Evolutionary conservation across 495 filamentous ascomycete species (phyloP).

Genomic region (Penicillium nucicola): DNA sequence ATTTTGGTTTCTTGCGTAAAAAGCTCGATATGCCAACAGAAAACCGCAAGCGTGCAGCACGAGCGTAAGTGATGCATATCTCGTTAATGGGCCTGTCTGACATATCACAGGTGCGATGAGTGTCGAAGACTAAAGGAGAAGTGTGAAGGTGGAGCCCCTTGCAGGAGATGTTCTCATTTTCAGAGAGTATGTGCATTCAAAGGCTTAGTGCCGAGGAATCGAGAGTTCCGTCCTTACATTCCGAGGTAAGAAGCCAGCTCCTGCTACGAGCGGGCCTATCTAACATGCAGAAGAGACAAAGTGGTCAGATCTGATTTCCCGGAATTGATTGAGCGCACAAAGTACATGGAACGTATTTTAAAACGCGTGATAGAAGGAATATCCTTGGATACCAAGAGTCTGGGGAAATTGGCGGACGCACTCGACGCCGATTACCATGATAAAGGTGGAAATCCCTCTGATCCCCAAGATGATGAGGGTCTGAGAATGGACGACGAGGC

Average conservation of each 20-base stretch:
- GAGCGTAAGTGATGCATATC: neutral
- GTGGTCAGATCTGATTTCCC: constrained; percentile 12
- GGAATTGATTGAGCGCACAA: constrained; percentile 19
- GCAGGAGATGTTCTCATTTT: constrained; percentile 27
- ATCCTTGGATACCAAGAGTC: constrained; percentile 17
- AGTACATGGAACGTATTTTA: constrained; percentile 28
- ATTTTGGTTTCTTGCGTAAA: no score
- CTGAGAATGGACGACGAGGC: constrained; percentile 22
- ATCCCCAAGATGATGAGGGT: constrained; percentile 15
- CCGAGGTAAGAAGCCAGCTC: constrained; percentile 5
- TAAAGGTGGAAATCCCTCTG: constrained; percentile 1
- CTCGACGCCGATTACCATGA: constrained; percentile 9
- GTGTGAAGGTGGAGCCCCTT: constrained; percentile 32
- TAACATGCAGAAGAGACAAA: constrained; percentile 8
- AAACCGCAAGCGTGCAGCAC: constrained; percentile 5
- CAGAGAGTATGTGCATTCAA: constrained; percentile 27
- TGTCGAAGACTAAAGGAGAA: constrained; percentile 28
- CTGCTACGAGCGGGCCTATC: neutral
- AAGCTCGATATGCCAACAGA: neutral
- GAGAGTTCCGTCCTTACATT: constrained; percentile 12
- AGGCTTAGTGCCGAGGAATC: constrained; percentile 4
- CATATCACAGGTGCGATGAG: constrained; percentile 20
- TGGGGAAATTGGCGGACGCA: constrained; percentile 16
- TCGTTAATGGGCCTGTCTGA: neutral
- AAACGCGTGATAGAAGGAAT: constrained; percentile 18